Evolutionary conservation across 1,284 basidiomycete species (phyloP).

Genomic region (Malassezia vespertilionis): DNA sequence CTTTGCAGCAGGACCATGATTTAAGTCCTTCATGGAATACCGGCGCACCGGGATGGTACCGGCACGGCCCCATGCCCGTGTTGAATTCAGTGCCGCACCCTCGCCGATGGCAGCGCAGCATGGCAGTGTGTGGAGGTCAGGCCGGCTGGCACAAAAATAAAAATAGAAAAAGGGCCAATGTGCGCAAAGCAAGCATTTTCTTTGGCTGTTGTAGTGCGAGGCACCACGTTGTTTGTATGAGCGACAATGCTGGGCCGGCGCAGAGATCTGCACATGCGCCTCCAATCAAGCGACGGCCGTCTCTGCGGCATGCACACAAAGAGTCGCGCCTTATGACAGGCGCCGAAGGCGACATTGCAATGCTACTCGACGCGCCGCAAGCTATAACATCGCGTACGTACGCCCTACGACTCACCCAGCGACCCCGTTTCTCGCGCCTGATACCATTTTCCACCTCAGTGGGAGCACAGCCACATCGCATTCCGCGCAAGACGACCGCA

Average conservation of each 20-base stretch:
- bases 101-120: slow-evolving; percentile 41
- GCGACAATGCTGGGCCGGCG: too few relatives aligned
- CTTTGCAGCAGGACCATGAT: slow-evolving; percentile 46
- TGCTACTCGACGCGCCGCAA: slow-evolving; percentile 9
- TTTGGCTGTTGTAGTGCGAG: too few relatives aligned
- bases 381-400: not conserved
- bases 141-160: too few relatives aligned
- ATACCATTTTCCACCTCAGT: not conserved
- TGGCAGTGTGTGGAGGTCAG: slow-evolving; percentile 12
- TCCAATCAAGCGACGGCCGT: slow-evolving; percentile 1
- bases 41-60: slow-evolving; percentile 42
- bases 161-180: too few relatives aligned
- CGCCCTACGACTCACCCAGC: not conserved
- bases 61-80: slow-evolving; percentile 21
- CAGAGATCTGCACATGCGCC: too few relatives aligned
- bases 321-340: slow-evolving; percentile 10
- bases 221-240: too few relatives aligned
- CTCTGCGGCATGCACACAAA: slow-evolving; percentile 7
- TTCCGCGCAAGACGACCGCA: not conserved
- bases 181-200: too few relatives aligned
- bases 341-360: not conserved
- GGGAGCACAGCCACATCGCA: too few relatives aligned
- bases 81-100: slow-evolving; percentile 40
- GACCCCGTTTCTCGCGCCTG: slow-evolving; percentile 6
- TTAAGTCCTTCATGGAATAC: slow-evolving; percentile 47